phyloP scores from a whole-genome alignment of 2,329 filamentous ascomycete species.

The Fusarium austroafricanum region DNA sequence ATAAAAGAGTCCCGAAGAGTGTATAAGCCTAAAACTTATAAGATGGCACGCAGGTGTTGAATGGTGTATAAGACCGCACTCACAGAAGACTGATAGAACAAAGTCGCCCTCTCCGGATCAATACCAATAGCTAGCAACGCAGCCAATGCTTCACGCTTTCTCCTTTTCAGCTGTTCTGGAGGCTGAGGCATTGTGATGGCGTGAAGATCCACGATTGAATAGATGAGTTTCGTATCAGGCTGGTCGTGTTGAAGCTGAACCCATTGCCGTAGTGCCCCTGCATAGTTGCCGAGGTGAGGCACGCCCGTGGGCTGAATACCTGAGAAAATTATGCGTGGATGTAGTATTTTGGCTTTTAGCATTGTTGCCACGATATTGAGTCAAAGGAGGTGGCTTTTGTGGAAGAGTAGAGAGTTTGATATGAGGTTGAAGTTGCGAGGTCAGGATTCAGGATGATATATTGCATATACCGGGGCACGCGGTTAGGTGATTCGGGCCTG shows the following conservation, averaged over 20 bases:
- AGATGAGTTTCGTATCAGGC: constrained; percentile 72
- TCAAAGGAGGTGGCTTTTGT: not conserved
- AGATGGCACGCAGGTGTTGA: not conserved
- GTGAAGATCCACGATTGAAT: constrained; percentile 92
- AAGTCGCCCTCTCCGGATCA: constrained; percentile 76
- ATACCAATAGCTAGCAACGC: constrained; percentile 86
- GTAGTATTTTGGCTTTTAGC: constrained; percentile 17
- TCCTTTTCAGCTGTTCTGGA: constrained; percentile 68
- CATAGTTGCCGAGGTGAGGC: constrained; percentile 94
- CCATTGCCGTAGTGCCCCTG: constrained; percentile 91
- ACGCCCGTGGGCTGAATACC: constrained; percentile 97
- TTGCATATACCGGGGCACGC: constrained; percentile 44
- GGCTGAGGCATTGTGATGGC: constrained; percentile 86
- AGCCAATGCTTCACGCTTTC: constrained; percentile 80
- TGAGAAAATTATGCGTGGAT: constrained; percentile 78
- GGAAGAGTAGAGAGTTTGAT: not conserved
- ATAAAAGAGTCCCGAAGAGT: not conserved
- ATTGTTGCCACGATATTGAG: not conserved
- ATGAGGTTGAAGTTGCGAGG: constrained; percentile 5
- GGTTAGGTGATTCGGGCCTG: not conserved
- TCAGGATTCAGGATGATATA: constrained; percentile 12
- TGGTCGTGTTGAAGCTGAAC: constrained; percentile 76
- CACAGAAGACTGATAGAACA: constrained; percentile 87
- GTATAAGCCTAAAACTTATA: not conserved
- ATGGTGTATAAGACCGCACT: constrained; percentile 43